Percentiles rank a stretch among this genome's conserved stretches.
Conservation (phyloP, 2,329 filamentous ascomycete species). For the Hymenotorrendiella dingleyae region DNA sequence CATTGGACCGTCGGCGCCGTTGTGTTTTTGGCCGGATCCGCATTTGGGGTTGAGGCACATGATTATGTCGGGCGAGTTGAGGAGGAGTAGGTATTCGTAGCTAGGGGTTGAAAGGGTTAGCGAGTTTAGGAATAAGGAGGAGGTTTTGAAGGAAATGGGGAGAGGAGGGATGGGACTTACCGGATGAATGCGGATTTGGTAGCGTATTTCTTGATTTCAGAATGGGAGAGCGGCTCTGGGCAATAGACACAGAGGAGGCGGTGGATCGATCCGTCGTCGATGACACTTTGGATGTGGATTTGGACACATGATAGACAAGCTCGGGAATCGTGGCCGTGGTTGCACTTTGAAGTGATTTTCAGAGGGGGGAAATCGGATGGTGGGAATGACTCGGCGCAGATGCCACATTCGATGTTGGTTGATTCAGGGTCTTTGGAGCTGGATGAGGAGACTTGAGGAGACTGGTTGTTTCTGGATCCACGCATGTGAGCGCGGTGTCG, state of each 20-base stretch:
- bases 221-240: constrained; percentile 6
- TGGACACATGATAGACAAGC: constrained; percentile 11
- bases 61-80: constrained; percentile 7
- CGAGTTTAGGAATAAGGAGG: background rate
- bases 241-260: constrained; percentile 12
- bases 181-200: constrained; percentile 7
- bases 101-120: constrained; percentile 1
- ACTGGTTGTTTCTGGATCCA: no score
- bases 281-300: constrained; percentile 1
- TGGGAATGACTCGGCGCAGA: constrained; percentile 5
- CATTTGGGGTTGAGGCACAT: constrained; percentile 19
- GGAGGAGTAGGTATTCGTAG: constrained; percentile 15
- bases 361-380: constrained; percentile 8
- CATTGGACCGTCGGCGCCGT: constrained; percentile 6
- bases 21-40: constrained; percentile 15
- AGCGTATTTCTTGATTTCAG: constrained; percentile 13
- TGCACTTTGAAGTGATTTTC: constrained; percentile 11
- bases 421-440: no score
- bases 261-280: constrained; percentile 8
- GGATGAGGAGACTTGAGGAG: no score
- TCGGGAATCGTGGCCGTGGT: constrained; percentile 4
- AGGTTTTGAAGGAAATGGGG: background rate
- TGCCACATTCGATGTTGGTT: constrained; percentile 11
- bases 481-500: no score
- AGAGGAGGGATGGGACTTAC: constrained; percentile 4